Percentiles rank a stretch among this genome's conserved stretches.
These are phyloP conservation scores for Sphaceloma murrayae DNA, from an alignment of 2,329 filamentous ascomycete genomes.

Conservation along the genomic window DNA sequence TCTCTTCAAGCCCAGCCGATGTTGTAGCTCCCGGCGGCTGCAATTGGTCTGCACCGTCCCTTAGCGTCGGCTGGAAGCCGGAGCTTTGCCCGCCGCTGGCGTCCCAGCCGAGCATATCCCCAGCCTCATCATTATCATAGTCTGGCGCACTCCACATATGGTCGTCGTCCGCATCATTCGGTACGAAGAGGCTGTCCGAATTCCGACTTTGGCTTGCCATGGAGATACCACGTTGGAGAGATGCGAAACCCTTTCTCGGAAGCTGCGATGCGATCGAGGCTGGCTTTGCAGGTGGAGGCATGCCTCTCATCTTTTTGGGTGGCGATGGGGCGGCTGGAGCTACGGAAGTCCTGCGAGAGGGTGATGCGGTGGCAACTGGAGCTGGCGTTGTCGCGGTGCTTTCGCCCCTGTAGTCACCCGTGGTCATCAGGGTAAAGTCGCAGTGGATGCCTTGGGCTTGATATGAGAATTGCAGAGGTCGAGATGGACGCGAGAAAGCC, in stretches of 20 bases:
- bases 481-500: constrained; percentile 59
- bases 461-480: constrained; percentile 65
- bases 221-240: constrained; percentile 17
- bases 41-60: constrained; percentile 30
- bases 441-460: constrained; percentile 57
- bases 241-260: constrained; percentile 23
- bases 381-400: constrained; percentile 27
- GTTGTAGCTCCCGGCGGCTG: constrained; percentile 21
- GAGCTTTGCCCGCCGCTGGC: constrained; percentile 44
- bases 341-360: constrained; percentile 8
- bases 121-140: constrained; percentile 54
- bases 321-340: constrained; percentile 12
- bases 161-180: constrained; percentile 57
- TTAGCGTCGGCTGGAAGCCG: constrained; percentile 36
- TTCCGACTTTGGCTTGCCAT: constrained; percentile 27
- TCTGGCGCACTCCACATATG: constrained; percentile 62
- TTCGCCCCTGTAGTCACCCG: constrained; percentile 49
- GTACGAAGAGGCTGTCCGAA: constrained; percentile 62
- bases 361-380: constrained; percentile 24
- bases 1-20: constrained; percentile 22
- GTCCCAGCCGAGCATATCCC: constrained; percentile 65
- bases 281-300: constrained; percentile 19
- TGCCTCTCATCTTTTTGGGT: constrained; percentile 13
- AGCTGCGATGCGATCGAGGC: constrained; percentile 9
- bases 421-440: constrained; percentile 75